Evolutionary conservation across 148 eudicot genomes (phyloP).

Genomic region (Dysphania ambrosioides): DNA sequence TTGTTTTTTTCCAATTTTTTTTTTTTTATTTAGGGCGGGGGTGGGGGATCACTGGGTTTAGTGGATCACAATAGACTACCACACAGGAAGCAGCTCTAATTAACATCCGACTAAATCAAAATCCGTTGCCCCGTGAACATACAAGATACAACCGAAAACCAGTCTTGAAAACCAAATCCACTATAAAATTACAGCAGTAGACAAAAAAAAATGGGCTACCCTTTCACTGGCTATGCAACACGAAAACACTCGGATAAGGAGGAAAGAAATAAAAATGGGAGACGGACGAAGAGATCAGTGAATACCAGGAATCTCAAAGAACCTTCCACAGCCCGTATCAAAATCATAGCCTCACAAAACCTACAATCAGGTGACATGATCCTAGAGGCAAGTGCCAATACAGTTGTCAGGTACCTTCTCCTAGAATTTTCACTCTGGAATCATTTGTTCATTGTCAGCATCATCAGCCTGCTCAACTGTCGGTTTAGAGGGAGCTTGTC

Average conservation of each 20-base stretch:
- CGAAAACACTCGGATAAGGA: too few species aligned
- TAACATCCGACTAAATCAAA: too few species aligned
- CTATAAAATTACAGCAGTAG: constrained; percentile 11
- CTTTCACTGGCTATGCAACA: constrained; percentile 15
- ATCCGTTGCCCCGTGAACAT: too few species aligned
- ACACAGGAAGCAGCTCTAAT: too few species aligned
- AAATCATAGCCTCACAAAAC: constrained; percentile 10
- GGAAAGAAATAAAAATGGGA: neutral
- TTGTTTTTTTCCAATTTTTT: too few species aligned
- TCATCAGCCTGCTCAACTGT: constrained; percentile 72
- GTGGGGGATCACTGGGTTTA: too few species aligned
- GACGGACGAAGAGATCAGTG: neutral
- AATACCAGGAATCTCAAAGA: neutral
- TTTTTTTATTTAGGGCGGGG: too few species aligned
- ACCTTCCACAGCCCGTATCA: constrained; percentile 5
- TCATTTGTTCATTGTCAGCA: constrained; percentile 85
- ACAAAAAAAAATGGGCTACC: neutral
- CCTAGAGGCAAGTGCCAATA: neutral
- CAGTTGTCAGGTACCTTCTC: neutral
- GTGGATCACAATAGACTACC: neutral
- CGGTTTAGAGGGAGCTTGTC: constrained; percentile 63
- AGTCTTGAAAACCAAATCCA: neutral
- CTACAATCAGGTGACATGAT: constrained; percentile 6
- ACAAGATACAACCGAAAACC: too few species aligned
- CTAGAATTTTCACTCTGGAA: constrained; percentile 63